These are phyloP conservation scores for Zymoseptoria brevis DNA, from an alignment of 2,329 filamentous ascomycete species.

Conservation along the genomic window DNA sequence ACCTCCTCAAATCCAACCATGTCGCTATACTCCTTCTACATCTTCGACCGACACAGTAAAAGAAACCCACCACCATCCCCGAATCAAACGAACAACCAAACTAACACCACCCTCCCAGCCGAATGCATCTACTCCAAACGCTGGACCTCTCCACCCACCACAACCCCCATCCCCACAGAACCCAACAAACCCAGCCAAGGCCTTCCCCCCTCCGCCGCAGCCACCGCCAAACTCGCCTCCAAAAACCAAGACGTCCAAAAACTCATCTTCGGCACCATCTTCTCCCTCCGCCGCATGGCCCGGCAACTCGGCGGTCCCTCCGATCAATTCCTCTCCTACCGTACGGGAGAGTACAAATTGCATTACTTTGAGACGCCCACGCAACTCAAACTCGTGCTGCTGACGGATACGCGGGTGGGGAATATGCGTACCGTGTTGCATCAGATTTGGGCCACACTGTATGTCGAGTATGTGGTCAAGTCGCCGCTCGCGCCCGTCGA, in stretches of 20 bases:
- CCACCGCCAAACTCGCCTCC: constrained; percentile 5
- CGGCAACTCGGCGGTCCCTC: constrained; percentile 89
- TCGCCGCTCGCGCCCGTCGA: constrained; percentile 55
- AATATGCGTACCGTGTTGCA: constrained; percentile 93
- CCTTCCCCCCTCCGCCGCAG: constrained; percentile 3
- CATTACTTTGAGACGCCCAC: constrained; percentile 99
- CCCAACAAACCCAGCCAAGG: constrained; percentile 7
- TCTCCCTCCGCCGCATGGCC: constrained; percentile 93
- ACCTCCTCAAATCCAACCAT: constrained; percentile 41
- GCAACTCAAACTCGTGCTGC: constrained; percentile 90
- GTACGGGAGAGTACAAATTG: constrained; percentile 91
- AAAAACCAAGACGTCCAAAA: constrained; percentile 72
- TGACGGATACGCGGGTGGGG: constrained; percentile 67
- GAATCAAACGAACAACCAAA: background rate
- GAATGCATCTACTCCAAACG: constrained; percentile 94
- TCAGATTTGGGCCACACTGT: constrained; percentile 97
- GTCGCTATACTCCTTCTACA: constrained; percentile 96
- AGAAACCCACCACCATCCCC: constrained; percentile 22
- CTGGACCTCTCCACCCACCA: constrained; percentile 50
- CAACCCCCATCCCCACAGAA: constrained; percentile 2
- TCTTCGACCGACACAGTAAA: constrained; percentile 95
- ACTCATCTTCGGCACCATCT: constrained; percentile 93
- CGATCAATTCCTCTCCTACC: constrained; percentile 86
- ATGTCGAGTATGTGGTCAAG: constrained; percentile 81
- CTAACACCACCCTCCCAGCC: constrained; percentile 46